phyloP scores from a whole-genome alignment of 495 filamentous ascomycete genomes.

The Cudoniella acicularis region DNA sequence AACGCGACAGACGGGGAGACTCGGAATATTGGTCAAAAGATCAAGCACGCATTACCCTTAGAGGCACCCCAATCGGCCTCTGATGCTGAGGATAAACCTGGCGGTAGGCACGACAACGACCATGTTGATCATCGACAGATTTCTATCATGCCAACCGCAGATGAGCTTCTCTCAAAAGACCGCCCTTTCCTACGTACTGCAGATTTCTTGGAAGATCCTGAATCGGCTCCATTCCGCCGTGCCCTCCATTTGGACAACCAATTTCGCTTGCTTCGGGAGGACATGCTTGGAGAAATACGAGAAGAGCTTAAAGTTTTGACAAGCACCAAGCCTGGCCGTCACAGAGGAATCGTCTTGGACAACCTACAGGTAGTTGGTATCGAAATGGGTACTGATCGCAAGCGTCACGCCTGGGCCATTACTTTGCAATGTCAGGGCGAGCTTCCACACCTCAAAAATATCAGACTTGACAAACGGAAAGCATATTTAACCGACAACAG shows the following conservation, averaged over 20 bases:
- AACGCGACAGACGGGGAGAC: constrained; percentile 8
- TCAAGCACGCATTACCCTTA: constrained; percentile 13
- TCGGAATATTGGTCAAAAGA: constrained; percentile 18
- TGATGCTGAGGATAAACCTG: constrained; percentile 37
- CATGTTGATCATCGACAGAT: constrained; percentile 57
- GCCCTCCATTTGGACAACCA: constrained; percentile 67
- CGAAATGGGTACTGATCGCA: constrained; percentile 19
- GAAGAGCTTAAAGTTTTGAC: constrained; percentile 47
- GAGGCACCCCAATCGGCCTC: neutral
- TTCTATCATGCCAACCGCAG: constrained; percentile 61
- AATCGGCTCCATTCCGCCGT: neutral
- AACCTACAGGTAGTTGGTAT: constrained; percentile 31
- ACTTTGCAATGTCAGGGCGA: constrained; percentile 41
- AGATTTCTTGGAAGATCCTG: constrained; percentile 35
- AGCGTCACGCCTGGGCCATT: constrained; percentile 42
- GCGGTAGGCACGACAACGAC: constrained; percentile 81
- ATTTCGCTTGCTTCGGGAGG: constrained; percentile 72
- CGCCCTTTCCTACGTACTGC: constrained; percentile 55
- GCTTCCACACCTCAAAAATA: constrained; percentile 37
- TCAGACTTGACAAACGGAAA: constrained; percentile 34
- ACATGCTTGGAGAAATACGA: constrained; percentile 65
- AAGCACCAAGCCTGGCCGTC: constrained; percentile 38
- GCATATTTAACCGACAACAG: constrained; percentile 43
- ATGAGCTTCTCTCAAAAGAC: constrained; percentile 59
- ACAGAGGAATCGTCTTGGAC: constrained; percentile 25